Evolutionary conservation across 345 rosid genomes (phyloP).

Genomic region (Triadica sebifera): DNA sequence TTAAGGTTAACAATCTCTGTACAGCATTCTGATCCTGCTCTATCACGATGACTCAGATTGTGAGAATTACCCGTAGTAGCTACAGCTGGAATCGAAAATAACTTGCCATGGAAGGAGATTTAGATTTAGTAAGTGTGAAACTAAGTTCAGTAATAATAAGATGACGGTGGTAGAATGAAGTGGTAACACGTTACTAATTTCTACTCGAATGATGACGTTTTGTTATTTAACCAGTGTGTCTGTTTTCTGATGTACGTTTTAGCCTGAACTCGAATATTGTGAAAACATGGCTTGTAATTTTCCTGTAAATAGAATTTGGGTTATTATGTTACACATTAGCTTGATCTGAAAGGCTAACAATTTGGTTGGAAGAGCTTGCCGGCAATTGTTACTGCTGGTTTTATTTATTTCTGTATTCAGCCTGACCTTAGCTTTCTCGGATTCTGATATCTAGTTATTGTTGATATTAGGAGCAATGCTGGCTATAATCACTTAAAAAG

Average conservation of each 20-base stretch:
- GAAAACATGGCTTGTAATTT: background rate
- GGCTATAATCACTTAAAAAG: no score
- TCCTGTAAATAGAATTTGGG: conserved; percentile 6
- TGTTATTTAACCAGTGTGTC: background rate
- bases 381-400: no score
- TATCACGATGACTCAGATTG: background rate
- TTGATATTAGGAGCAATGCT: no score
- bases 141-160: conserved; percentile 2
- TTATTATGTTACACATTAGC: background rate
- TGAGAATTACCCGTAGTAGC: background rate
- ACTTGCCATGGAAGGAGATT: no score
- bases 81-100: background rate
- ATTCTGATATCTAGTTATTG: no score
- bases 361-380: no score
- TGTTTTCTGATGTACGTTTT: background rate
- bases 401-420: no score
- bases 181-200: background rate
- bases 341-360: background rate
- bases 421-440: no score
- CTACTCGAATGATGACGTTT: background rate
- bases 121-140: background rate
- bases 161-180: background rate
- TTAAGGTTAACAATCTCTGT: conserved; percentile 20
- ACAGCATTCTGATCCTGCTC: conserved; percentile 16
- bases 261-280: background rate